Base-by-base conservation (phyloP, 805 yeast species). In the Ogataea kodamae region DNA sequence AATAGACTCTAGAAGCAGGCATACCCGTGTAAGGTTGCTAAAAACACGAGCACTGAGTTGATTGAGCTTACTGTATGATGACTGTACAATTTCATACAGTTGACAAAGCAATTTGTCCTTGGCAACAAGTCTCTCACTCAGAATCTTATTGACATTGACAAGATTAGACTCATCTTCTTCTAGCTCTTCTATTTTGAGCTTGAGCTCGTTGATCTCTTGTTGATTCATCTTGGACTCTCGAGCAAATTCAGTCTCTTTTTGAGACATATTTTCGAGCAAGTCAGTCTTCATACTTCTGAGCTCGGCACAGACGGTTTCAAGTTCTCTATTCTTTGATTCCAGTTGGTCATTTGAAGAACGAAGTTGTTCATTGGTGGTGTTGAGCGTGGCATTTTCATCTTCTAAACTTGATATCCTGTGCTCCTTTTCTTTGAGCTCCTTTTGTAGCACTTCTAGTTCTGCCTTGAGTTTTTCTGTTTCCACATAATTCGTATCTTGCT, bases 1-100 rank as follows among this genome's bases (percentile, higher is more conserved):
- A 67, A 88, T 77, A 3, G 81, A 69, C 50, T 84, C 94, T 19
- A 85, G 61, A 3, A 81, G 61, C 29, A 72, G 62, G 38, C 89
- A 79, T 26, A 69, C 67, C 4, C 62, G 71, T 5, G 67, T 50
- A 38, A 78, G 52, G 26, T 68, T 59, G n/a, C 50, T 47, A 39
- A 58, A 61, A 1, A 55, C 29, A 17, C 42, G 47, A 22, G 63
- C 65, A 30, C 71, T 64, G 35, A 76, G 43, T 28, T 67, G 73
- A 28, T 64, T 61, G 10, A 73, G 50, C 38, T 70, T 68, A 13
- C 45, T 45, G 26, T 55, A 48, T 10, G 52, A 25, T 8, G 46
- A 40, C 8, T 49, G 50, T 17, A 56, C 33, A 18, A 59, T 31
- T 8, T 40, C 35, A 9, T 45, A 46, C 8, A 54, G 24, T 11